Conservation (phyloP, 495 filamentous ascomycete species). For the Aspergillus diversus region DNA sequence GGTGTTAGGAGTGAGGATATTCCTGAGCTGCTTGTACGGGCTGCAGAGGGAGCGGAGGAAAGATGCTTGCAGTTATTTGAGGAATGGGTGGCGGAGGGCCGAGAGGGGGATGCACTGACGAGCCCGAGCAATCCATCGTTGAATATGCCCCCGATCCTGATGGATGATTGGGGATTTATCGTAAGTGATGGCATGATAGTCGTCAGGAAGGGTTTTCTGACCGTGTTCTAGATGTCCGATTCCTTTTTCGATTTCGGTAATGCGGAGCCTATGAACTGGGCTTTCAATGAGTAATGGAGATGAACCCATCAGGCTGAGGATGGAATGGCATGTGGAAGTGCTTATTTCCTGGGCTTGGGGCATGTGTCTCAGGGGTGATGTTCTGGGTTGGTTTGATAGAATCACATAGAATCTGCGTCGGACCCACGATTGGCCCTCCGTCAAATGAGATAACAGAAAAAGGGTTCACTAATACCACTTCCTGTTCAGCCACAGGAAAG, state of each 20-base stretch:
- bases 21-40: slow-evolving; percentile 31
- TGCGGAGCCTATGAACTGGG: slow-evolving; percentile 19
- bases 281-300: background rate
- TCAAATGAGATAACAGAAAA: too few species aligned
- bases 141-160: background rate
- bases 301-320: too few species aligned
- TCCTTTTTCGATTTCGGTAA: slow-evolving; percentile 6
- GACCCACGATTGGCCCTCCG: too few species aligned
- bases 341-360: too few species aligned
- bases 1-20: slow-evolving; percentile 39
- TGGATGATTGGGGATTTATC: slow-evolving; percentile 21
- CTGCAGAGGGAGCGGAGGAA: slow-evolving; percentile 42
- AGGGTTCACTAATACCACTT: too few species aligned
- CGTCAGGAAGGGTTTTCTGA: background rate
- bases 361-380: too few species aligned
- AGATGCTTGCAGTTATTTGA: slow-evolving; percentile 39
- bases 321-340: too few species aligned
- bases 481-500: too few species aligned
- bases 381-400: too few species aligned
- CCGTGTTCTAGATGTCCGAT: slow-evolving; percentile 11
- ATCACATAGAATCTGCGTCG: too few species aligned
- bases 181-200: slow-evolving; percentile 4
- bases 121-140: background rate
- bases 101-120: background rate
- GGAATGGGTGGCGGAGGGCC: slow-evolving; percentile 7